Percentiles rank a stretch among this genome's conserved stretches.
phyloP scores from a whole-genome alignment of 2,329 filamentous ascomycete genomes.

The Elsinoe australis region DNA sequence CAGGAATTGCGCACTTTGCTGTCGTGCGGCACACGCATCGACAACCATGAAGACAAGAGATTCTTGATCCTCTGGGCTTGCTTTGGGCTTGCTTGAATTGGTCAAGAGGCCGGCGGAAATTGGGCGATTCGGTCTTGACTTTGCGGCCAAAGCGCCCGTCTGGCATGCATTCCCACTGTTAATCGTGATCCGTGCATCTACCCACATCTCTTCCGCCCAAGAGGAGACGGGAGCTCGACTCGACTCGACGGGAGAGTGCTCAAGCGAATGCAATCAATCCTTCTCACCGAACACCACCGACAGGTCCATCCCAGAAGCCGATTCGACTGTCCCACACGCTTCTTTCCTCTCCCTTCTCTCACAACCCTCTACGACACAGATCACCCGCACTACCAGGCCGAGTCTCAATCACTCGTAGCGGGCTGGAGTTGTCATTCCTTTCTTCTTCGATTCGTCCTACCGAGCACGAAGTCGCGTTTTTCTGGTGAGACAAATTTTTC shows the following conservation, averaged over 20 bases:
- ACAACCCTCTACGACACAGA: slow-evolving; percentile 1
- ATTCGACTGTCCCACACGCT: slow-evolving; percentile 4
- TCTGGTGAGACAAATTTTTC: slow-evolving; percentile 18
- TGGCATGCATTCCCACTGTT: background rate
- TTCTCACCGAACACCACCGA: slow-evolving; percentile 9
- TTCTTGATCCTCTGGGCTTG: slow-evolving; percentile 5
- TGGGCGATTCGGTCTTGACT: background rate
- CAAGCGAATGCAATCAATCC: slow-evolving; percentile 16
- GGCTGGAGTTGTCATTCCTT: slow-evolving; percentile 13
- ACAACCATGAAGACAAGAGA: slow-evolving; percentile 7
- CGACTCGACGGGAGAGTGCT: background rate
- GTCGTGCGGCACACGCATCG: slow-evolving; percentile 7
- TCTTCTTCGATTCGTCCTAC: slow-evolving; percentile 1
- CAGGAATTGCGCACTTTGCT: slow-evolving; percentile 11
- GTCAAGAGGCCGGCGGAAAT: slow-evolving; percentile 11
- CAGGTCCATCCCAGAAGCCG: background rate
- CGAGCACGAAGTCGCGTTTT: slow-evolving; percentile 6
- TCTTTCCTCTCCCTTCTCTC: background rate
- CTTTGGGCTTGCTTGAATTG: too few species aligned
- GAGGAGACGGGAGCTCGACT: background rate
- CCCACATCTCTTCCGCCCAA: slow-evolving; percentile 4
- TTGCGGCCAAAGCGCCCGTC: slow-evolving; percentile 4
- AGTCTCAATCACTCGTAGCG: slow-evolving; percentile 10
- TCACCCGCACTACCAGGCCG: background rate
- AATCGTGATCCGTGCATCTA: background rate